Base-by-base conservation (phyloP, 164 flowering plant species). In the Magnolia changhungtana region DNA sequence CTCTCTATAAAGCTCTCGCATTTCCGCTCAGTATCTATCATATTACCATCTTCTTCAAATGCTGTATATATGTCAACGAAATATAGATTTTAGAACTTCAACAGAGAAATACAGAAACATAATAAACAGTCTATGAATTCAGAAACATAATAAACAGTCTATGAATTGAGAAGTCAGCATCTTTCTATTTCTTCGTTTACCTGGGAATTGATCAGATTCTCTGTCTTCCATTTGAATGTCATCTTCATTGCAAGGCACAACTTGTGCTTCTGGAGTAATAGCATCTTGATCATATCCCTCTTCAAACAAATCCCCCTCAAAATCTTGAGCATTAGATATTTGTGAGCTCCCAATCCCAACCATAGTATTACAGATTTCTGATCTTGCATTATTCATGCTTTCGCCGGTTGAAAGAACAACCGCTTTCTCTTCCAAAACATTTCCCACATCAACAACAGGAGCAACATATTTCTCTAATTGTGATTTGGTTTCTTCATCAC, bases 1-100 rank as follows among this genome's bases (percentile, higher is more conserved):
- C 84, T 79, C 55, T 80, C 90, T 49, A 83, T 82, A 50, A 88
- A 82, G 59, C 89, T 81, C 76, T 82, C 90, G 24, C 75, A 84
- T 65, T 86, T 85, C 16, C 72, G 67, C 77, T 83, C 87, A 59
- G 77, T 80, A 55, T 23, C 76, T 19, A 67, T 72, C 51, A 79
- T 59, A 73, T 76, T 75, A 1, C 23, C 19, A 1, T 66, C 71
- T 52, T 83, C 92, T 70, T 81, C 86, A 67, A 79, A 76, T 67
- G 63, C 88, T 83, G 83, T 80, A 74, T 27, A 45, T 37, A 23
- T 49, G 50, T 49, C 27, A 67, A 74, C 50, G 49, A 65, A 80
- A 9, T 11, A 52, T 63, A 7, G 1, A 65, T 13, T 37, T 7
- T 58, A 72, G 65, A n/a, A 9, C 7, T 18, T 21, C 45, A 37